Evolutionary conservation across 2,329 filamentous ascomycete genomes (phyloP).

Genomic region (Cladosporium sp.): DNA sequence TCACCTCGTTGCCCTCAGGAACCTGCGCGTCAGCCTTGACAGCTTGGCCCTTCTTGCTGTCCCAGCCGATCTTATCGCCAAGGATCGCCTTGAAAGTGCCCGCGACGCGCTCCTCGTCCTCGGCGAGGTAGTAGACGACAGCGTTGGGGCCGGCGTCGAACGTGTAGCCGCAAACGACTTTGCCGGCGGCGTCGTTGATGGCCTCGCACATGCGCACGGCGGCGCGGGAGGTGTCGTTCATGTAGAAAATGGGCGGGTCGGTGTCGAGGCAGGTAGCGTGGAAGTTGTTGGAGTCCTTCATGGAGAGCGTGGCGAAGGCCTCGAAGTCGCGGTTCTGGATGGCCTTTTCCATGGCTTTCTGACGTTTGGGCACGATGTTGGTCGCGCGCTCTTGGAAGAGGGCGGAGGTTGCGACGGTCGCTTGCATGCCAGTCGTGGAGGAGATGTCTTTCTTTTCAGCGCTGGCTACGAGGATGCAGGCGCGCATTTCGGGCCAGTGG

Average conservation of each 20-base stretch:
- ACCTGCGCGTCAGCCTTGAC: conserved; percentile 50
- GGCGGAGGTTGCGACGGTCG: conserved; percentile 86
- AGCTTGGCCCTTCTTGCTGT: conserved; percentile 49
- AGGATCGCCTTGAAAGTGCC: conserved; percentile 72
- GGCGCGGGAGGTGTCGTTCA: conserved; percentile 88
- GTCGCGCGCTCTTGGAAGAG: conserved; percentile 75
- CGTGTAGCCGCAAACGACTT: conserved; percentile 85
- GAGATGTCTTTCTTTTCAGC: conserved; percentile 95
- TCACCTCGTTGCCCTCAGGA: conserved; percentile 58
- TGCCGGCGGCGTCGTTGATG: conserved; percentile 77
- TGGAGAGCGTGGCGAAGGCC: conserved; percentile 83
- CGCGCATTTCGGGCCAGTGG: conserved; percentile 95
- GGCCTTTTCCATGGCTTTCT: conserved; percentile 80
- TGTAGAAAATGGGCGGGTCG: conserved; percentile 96
- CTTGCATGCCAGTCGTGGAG: conserved; percentile 93
- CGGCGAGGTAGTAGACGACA: conserved; percentile 89
- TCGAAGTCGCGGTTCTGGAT: conserved; percentile 76
- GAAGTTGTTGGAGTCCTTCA: conserved; percentile 97
- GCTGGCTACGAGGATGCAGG: conserved; percentile 83
- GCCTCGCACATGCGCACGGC: conserved; percentile 85
- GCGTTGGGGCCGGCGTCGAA: conserved; percentile 97
- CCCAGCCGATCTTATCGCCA: conserved; percentile 66
- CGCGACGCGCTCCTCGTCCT: conserved; percentile 68
- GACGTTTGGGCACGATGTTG: conserved; percentile 74
- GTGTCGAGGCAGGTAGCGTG: conserved; percentile 94